Base-by-base conservation (phyloP, 1,139 yeast species). In the Yamadazyma kanchanaburiensis region DNA sequence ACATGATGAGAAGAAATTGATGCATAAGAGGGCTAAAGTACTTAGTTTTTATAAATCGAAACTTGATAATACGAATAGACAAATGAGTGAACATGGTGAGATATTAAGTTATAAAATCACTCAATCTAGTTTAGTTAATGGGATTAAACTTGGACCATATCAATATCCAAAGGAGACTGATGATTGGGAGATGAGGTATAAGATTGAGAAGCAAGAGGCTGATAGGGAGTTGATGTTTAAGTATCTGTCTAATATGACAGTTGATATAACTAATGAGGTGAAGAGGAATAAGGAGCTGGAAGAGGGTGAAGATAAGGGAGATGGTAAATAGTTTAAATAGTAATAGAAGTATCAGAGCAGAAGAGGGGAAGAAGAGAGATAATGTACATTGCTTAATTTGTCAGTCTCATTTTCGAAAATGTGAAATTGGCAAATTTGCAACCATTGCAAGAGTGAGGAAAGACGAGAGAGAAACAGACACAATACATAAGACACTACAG, bases 101-200 rank as follows among this genome's bases (percentile, higher is more conserved):
- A 14, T 23, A 10, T 11, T n/a, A 5, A 23, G 19, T n/a, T 23
- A 14, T 15, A 9, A 11, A 4, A 6, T 23, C n/a, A n/a, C n/a
- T n/a, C n/a, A n/a, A n/a, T n/a, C n/a, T n/a, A n/a, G n/a, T n/a
- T n/a, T n/a, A n/a, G n/a, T n/a, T n/a, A n/a, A n/a, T n/a, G n/a
- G n/a, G n/a, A n/a, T 5, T 17, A 23, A 6, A 12, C 12, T 7
- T 8, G 25, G 7, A 23, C 12, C 12, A 8, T 7, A 15, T 23
- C 11, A 15, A 23, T 23, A 15, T 15, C 12, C 10, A 8, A 12
- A 23, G 18, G 11, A n/a, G 9, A 7, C 9, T 10, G 4, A 15
- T 6, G 18, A 23, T 11, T 23, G 25, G 25, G 6, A 5, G 5
- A 6, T 23, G 12, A 19, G 15, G n/a, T 23, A 23, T n/a, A 23